phyloP scores from a whole-genome alignment of 257 asterid species.

The Primulina huaijiensis region DNA sequence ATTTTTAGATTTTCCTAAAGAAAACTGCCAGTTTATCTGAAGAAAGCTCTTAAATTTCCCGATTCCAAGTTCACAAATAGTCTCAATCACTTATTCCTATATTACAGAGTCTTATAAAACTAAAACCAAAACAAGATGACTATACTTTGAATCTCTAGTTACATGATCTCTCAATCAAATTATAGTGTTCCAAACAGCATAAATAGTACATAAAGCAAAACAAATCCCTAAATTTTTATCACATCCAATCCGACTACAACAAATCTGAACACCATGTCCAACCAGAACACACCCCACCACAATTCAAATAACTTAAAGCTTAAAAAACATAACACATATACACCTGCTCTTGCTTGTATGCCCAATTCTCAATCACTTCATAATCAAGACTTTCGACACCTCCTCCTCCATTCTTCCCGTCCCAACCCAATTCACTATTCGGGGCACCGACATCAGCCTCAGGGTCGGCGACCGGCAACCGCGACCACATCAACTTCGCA shows the following conservation, averaged over 20 bases:
- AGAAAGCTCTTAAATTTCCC: slow-evolving; percentile 13
- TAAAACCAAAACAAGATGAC: neutral
- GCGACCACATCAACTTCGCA: slow-evolving; percentile 84
- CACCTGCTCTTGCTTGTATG: slow-evolving; percentile 90
- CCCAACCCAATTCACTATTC: slow-evolving; percentile 31
- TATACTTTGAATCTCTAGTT: neutral
- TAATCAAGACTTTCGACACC: slow-evolving; percentile 88
- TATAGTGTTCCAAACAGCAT: neutral
- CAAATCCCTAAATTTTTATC: slow-evolving; percentile 2
- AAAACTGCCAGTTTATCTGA: slow-evolving; percentile 7
- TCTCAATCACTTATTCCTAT: neutral
- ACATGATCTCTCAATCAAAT: neutral
- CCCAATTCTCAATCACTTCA: slow-evolving; percentile 86
- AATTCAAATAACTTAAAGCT: slow-evolving; percentile 9
- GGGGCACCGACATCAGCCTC: slow-evolving; percentile 36
- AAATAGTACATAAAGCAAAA: neutral
- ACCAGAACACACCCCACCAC: neutral
- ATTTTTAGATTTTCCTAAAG: neutral
- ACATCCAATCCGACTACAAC: slow-evolving; percentile 3
- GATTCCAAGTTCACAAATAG: slow-evolving; percentile 18
- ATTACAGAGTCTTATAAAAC: neutral
- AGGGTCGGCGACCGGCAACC: slow-evolving; percentile 74
- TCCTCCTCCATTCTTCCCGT: slow-evolving; percentile 43
- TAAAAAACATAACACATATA: neutral
- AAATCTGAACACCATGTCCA: slow-evolving; percentile 3